phyloP scores from a whole-genome alignment of 208 protist species.

The Trypanosoma melophagium region DNA sequence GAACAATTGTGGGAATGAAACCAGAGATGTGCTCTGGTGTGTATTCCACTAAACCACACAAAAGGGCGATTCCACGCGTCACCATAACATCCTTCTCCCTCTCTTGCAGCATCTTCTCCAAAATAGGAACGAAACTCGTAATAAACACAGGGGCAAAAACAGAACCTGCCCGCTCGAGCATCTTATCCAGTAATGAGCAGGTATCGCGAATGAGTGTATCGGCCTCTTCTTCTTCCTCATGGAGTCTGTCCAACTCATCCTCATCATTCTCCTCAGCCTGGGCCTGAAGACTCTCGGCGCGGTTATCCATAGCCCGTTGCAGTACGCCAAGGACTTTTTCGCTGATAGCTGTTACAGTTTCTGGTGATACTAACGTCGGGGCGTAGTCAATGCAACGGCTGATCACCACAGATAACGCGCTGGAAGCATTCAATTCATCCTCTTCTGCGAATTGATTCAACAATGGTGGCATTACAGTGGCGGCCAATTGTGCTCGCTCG shows the following conservation, averaged over 20 bases:
- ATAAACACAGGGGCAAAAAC: slow-evolving; percentile 76
- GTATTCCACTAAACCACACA: slow-evolving; percentile 81
- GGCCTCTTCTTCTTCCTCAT: slow-evolving; percentile 71
- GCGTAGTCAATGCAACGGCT: slow-evolving; percentile 57
- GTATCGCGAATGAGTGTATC: slow-evolving; percentile 59
- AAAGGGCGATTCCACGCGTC: slow-evolving; percentile 49
- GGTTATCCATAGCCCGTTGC: slow-evolving; percentile 49
- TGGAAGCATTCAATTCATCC: slow-evolving; percentile 56
- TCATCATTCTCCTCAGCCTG: slow-evolving; percentile 76
- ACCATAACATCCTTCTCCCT: slow-evolving; percentile 70
- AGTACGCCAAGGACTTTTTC: slow-evolving; percentile 73
- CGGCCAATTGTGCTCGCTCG: slow-evolving; percentile 51
- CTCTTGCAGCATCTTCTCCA: slow-evolving; percentile 57
- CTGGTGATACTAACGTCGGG: slow-evolving; percentile 52
- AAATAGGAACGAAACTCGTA: slow-evolving; percentile 55
- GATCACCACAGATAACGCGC: slow-evolving; percentile 61
- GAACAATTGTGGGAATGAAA: slow-evolving; percentile 47
- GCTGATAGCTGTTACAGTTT: slow-evolving; percentile 52
- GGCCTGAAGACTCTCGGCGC: slow-evolving; percentile 46
- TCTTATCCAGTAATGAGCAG: slow-evolving; percentile 62
- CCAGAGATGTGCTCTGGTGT: slow-evolving; percentile 48
- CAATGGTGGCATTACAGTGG: slow-evolving; percentile 43
- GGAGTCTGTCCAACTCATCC: slow-evolving; percentile 79
- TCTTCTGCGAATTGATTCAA: slow-evolving; percentile 68
- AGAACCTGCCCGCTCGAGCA: slow-evolving; percentile 57